phyloP scores from a whole-genome alignment of 805 yeast species.

The Kodamaea nitidulidarum region DNA sequence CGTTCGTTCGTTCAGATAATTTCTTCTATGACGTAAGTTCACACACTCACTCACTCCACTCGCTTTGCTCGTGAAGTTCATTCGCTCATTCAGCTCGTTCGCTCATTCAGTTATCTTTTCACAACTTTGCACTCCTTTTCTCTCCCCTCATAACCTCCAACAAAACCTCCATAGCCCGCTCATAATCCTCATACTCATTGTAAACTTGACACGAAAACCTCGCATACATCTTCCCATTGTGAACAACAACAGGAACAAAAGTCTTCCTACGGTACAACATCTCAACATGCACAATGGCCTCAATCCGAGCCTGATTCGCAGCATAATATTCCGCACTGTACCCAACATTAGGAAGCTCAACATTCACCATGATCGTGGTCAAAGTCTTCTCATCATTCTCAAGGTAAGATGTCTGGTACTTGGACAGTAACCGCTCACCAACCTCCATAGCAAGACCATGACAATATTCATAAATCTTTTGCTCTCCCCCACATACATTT shows the following conservation, averaged over 20 bases:
- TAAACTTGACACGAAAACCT: constrained; percentile 62
- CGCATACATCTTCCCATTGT: constrained; percentile 25
- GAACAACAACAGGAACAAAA: constrained; percentile 43
- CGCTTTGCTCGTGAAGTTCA: no score
- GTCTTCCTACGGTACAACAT: constrained; percentile 29
- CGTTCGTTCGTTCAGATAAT: no score
- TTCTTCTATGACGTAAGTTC: no score
- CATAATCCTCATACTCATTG: constrained; percentile 53
- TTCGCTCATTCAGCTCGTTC: neutral
- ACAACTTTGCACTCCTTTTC: no score
- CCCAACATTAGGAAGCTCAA: constrained; percentile 32
- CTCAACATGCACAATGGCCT: neutral
- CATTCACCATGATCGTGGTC: constrained; percentile 42
- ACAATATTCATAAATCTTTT: constrained; percentile 46
- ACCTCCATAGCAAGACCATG: constrained; percentile 41
- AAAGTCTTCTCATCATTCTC: constrained; percentile 32
- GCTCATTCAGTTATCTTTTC: no score
- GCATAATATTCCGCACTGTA: constrained; percentile 9
- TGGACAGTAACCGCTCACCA: constrained; percentile 33
- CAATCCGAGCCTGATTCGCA: neutral
- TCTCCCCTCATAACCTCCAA: constrained; percentile 19
- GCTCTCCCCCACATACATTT: constrained; percentile 59
- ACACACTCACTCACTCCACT: no score
- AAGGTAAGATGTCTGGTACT: constrained; percentile 38
- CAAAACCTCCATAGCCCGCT: constrained; percentile 41